Evolutionary conservation across 495 filamentous ascomycete species (phyloP).

Genomic region (Aspergillus nanangensis): DNA sequence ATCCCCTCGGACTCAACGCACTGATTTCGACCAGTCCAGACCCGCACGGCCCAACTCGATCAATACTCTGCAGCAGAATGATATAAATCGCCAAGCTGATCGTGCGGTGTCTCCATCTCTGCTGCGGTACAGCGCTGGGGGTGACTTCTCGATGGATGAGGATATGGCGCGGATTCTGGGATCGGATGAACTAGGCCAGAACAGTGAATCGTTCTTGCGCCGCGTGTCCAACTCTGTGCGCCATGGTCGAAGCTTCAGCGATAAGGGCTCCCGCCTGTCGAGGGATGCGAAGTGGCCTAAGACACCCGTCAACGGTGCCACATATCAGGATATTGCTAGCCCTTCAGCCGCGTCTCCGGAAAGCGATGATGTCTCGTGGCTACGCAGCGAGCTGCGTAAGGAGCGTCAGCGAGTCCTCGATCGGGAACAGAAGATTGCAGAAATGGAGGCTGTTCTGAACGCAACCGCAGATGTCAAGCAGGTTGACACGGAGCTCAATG

Average conservation of each 20-base stretch:
- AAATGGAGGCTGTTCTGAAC: conserved; percentile 70
- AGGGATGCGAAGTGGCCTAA: conserved; percentile 61
- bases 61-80: conserved; percentile 39
- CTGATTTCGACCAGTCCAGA: conserved; percentile 38
- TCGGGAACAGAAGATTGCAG: conserved; percentile 71
- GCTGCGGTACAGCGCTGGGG: conserved; percentile 66
- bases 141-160: conserved; percentile 85
- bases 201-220: conserved; percentile 66
- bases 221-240: conserved; percentile 89
- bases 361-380: conserved; percentile 65
- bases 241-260: conserved; percentile 88
- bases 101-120: conserved; percentile 58
- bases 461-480: conserved; percentile 76
- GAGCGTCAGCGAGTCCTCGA: conserved; percentile 77
- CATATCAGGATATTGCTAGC: conserved; percentile 65
- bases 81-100: too few species aligned
- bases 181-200: conserved; percentile 52
- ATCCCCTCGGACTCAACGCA: conserved; percentile 56
- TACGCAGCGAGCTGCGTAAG: conserved; percentile 74
- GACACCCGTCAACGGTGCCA: conserved; percentile 63
- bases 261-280: conserved; percentile 48
- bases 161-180: conserved; percentile 80
- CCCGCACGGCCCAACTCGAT: conserved; percentile 49
- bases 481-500: conserved; percentile 78
- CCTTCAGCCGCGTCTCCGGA: conserved; percentile 62